Evolutionary conservation across 139 green algal genomes (phyloP), one percentile per base, ranked within the genome.

Genomic region (Haematococcus sp.): DNA sequence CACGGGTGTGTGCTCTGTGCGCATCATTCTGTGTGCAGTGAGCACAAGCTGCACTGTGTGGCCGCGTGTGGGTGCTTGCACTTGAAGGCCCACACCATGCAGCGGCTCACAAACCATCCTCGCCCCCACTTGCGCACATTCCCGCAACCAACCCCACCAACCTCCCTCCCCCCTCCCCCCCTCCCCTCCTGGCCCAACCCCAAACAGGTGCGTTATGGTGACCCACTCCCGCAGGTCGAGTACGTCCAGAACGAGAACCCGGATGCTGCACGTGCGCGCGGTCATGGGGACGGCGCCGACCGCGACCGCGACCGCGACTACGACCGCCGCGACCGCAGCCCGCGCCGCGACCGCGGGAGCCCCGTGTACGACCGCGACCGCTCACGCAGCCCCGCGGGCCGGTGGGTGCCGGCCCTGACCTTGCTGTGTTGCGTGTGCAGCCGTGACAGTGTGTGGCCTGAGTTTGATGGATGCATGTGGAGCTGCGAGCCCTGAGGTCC

Each of bases 191-290:
- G n/a, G n/a, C n/a, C n/a, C n/a, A n/a, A n/a, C n/a, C n/a, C n/a
- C 52, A 49, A 19, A 49, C 11, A 49, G 40, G 11, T 49, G 11
- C 11, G 40, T 49, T 49, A 49, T 49, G 7, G 40, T 60, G 15
- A 60, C 4, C 52, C 20, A 27, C 52, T n/a, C 9, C 15, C n/a
- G 3, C 61, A 68, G 61, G 61, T 68, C 2, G 66, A 72, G 66
- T 72, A 63, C 43, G 66, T 72, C 23, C 66, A 72, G 46, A 72
- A 72, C 46, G 66, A 72, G 66, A 28, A 49, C 40, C 58, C 23
- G 58, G 58, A 28, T n/a, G 58, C n/a, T 9, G 58, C 58, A 65
- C n/a, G 58, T 34, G 25, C 4, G 58, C 40, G 40, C 40, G 40
- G 40, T 11, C 11, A 19, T 11, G 7, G 7, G 7, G 40, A 49